phyloP scores from a whole-genome alignment of 192 early-diverging fungal genomes.

The Mortierella antarctica region DNA sequence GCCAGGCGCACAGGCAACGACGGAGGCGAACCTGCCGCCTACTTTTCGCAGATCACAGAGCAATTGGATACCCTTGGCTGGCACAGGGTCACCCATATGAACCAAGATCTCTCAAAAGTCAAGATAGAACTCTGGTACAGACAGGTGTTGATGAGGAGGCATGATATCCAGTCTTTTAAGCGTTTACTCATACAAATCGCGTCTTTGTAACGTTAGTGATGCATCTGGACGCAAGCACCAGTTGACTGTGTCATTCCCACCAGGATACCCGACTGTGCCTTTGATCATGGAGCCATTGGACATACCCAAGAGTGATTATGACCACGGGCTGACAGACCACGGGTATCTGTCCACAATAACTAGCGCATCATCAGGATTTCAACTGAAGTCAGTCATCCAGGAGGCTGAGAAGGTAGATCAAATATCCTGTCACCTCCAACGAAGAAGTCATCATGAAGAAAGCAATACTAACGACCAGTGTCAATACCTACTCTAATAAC shows the following conservation, averaged over 20 bases:
- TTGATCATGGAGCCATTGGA: slow-evolving; percentile 27
- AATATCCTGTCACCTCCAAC: not conserved
- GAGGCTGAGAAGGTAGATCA: slow-evolving; percentile 25
- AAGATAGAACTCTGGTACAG: slow-evolving; percentile 30
- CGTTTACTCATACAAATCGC: no score
- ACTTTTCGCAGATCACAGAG: slow-evolving; percentile 27
- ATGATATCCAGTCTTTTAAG: not conserved
- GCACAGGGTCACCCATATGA: slow-evolving; percentile 22
- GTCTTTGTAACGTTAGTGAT: slow-evolving; percentile 14
- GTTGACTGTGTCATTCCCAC: slow-evolving; percentile 27
- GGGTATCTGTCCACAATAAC: no score
- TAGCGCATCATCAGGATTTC: not conserved
- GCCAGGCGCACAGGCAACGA: not conserved
- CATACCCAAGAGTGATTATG: slow-evolving; percentile 12
- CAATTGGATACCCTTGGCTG: slow-evolving; percentile 44
- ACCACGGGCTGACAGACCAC: not conserved
- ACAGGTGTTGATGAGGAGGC: not conserved
- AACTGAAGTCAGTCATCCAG: slow-evolving; percentile 1
- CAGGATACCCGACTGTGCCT: slow-evolving; percentile 26
- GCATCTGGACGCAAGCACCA: slow-evolving; percentile 26
- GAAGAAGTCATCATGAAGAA: not conserved
- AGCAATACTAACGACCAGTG: not conserved
- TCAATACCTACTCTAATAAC: not conserved
- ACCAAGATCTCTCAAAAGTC: slow-evolving; percentile 13
- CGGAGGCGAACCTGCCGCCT: slow-evolving; percentile 11